These are phyloP conservation scores for Xylaria venustula DNA, from an alignment of 495 filamentous ascomycete species.

Conservation along the genomic window DNA sequence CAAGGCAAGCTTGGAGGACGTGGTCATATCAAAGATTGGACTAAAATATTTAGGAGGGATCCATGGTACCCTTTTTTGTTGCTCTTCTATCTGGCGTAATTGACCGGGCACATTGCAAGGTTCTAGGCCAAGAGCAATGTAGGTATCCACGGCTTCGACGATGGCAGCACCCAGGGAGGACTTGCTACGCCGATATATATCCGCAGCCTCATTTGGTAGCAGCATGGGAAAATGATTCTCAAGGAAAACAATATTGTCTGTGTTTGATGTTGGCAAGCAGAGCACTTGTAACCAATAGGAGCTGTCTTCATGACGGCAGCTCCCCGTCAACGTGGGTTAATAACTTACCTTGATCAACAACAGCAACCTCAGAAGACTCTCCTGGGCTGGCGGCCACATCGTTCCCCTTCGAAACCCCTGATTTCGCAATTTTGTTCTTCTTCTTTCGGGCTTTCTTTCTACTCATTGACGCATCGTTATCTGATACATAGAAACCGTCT, in stretches of 20 bases:
- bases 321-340: neutral
- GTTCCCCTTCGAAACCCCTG: neutral
- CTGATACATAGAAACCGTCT: conserved; percentile 67
- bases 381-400: neutral
- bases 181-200: conserved; percentile 20
- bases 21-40: conserved; percentile 17
- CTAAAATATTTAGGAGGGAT: conserved; percentile 20
- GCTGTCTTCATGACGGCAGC: neutral
- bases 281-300: neutral
- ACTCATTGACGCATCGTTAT: conserved; percentile 42
- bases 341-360: conserved; percentile 16
- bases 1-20: conserved; percentile 8
- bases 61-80: conserved; percentile 16
- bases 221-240: conserved; percentile 21
- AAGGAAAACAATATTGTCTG: conserved; percentile 25
- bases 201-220: conserved; percentile 18
- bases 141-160: conserved; percentile 24
- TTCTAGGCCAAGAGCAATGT: conserved; percentile 13
- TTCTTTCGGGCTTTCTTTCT: conserved; percentile 33
- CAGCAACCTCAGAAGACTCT: conserved; percentile 5
- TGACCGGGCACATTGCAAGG: neutral
- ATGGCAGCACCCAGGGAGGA: conserved; percentile 24
- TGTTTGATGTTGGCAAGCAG: conserved; percentile 6
- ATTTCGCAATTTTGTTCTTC: conserved; percentile 18
- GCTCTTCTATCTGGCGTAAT: conserved; percentile 2